These are phyloP conservation scores for Filosporella fistucella DNA, from an alignment of 495 filamentous ascomycete genomes.

Conservation along the genomic window DNA sequence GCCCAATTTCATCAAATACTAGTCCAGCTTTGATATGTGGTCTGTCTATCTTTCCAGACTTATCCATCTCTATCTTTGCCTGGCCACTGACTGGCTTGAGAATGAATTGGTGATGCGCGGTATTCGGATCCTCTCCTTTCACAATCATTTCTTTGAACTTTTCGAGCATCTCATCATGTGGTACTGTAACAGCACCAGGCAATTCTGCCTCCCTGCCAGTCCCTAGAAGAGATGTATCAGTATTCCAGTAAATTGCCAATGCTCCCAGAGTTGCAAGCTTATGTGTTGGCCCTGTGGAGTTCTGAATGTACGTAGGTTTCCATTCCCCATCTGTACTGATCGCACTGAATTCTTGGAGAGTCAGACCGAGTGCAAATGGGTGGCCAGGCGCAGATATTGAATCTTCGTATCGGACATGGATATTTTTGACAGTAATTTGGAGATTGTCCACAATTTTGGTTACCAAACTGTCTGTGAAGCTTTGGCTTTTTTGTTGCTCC, in stretches of 20 bases:
- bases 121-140: conserved; percentile 46
- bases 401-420: conserved; percentile 96
- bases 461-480: conserved; percentile 88
- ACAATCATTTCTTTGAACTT: conserved; percentile 75
- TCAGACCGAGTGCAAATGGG: conserved; percentile 88
- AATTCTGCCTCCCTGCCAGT: conserved; percentile 68
- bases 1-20: conserved; percentile 91
- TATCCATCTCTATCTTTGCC: conserved; percentile 88
- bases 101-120: conserved; percentile 78
- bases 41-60: conserved; percentile 72
- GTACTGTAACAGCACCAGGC: conserved; percentile 36
- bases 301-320: conserved; percentile 91
- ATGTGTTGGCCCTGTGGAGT: conserved; percentile 74
- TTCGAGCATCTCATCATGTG: conserved; percentile 68
- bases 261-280: conserved; percentile 87
- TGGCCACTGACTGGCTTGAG: conserved; percentile 91
- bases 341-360: conserved; percentile 90
- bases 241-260: conserved; percentile 95
- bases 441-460: conserved; percentile 98
- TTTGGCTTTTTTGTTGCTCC: conserved; percentile 93
- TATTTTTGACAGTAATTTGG: conserved; percentile 95
- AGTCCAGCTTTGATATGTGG: conserved; percentile 88
- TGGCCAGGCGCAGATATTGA: conserved; percentile 93
- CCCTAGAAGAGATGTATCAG: conserved; percentile 77
- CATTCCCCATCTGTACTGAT: conserved; percentile 92